Evolutionary conservation across 805 yeast genomes (phyloP).

Genomic region (Kluyveromyces siamensis): DNA sequence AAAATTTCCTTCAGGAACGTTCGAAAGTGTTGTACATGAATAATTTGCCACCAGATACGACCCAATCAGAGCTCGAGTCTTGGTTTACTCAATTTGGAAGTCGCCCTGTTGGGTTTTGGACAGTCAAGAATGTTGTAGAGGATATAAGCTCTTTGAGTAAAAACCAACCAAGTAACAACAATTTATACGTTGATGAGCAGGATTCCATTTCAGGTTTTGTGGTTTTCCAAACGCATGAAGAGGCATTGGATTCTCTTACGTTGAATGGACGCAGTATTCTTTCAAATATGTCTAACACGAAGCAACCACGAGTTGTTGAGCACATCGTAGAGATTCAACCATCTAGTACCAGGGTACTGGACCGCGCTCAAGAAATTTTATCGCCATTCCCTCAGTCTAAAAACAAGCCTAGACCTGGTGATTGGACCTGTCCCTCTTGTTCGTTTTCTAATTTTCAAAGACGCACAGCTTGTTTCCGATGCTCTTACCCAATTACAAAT

Average conservation of each 20-base stretch:
- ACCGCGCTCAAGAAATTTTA: conserved; percentile 71
- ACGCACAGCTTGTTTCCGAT: conserved; percentile 87
- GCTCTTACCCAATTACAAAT: conserved; percentile 77
- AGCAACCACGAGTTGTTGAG: conserved; percentile 38
- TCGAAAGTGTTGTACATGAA: conserved; percentile 72
- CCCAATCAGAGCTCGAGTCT: conserved; percentile 81
- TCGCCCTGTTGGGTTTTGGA: conserved; percentile 84
- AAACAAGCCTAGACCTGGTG: conserved; percentile 92
- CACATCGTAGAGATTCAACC: conserved; percentile 79
- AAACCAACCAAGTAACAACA: conserved; percentile 19
- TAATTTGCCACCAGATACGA: conserved; percentile 78
- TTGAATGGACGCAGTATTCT: conserved; percentile 61
- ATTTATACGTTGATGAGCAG: conserved; percentile 34
- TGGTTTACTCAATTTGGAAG: conserved; percentile 89
- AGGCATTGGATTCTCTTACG: conserved; percentile 67
- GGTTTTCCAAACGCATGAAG: conserved; percentile 76
- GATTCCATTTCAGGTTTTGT: conserved; percentile 70
- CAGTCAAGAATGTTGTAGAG: conserved; percentile 48
- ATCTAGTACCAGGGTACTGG: conserved; percentile 67
- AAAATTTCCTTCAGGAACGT: conserved; percentile 57
- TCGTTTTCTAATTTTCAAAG: conserved; percentile 93
- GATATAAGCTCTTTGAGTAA: conserved; percentile 18
- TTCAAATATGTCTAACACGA: conserved; percentile 28
- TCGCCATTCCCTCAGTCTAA: conserved; percentile 79
- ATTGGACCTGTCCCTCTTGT: conserved; percentile 96